Evolutionary conservation across 202 grass and related monocot species (phyloP), one percentile per base, ranked within the genome.

Genomic region (Brachypodium distachyon): DNA sequence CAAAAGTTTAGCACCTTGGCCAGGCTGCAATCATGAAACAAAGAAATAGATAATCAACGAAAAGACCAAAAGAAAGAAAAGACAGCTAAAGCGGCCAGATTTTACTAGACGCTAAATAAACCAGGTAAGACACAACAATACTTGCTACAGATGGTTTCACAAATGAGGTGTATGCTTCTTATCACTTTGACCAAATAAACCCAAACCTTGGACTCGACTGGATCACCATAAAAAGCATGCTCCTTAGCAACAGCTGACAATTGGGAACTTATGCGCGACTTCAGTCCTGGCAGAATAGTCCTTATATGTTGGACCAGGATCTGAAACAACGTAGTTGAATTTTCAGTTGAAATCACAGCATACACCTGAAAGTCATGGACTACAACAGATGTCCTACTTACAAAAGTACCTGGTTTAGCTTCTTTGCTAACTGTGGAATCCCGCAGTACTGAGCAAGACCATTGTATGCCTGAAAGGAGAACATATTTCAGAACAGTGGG

Each of bases 291-390:
- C 62, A 99, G 89, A 86, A 96, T 88, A 83, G 74, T 77, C 83
- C 51, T 95, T 55, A 99, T 99, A 83, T 99, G 96, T 71, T 93
- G 96, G 50, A 95, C 96, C 75, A 99, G 81, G 82, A 99, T 99
- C 96, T 99, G 86, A 85, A 84, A 89, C 48, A 55, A 50, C 0
- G 21, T 28, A 77, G 9, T 53, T 52, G 22, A 16, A 70, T 39
- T 71, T 72, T 59, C 8, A 75, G 16, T 58, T 63, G 19, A 61
- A 80, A 76, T 63, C 29, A 48, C 31, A 80, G 70, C 25, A 34
- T 21, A 65, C 2, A 58, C 46, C 22, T 70, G 22, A 18, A 76
- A 57, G 22, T 16, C 26, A 58, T 44, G 49, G 17, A 27, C 9
- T 57, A 46, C 4, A 72, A 49, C 28, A 33, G 16, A 78, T 36